A percentile compares a stretch with the other conserved stretches of the same genome.
Evolutionary conservation across 2,329 filamentous ascomycete species (phyloP).

Genomic region (Monosporascus sp.): DNA sequence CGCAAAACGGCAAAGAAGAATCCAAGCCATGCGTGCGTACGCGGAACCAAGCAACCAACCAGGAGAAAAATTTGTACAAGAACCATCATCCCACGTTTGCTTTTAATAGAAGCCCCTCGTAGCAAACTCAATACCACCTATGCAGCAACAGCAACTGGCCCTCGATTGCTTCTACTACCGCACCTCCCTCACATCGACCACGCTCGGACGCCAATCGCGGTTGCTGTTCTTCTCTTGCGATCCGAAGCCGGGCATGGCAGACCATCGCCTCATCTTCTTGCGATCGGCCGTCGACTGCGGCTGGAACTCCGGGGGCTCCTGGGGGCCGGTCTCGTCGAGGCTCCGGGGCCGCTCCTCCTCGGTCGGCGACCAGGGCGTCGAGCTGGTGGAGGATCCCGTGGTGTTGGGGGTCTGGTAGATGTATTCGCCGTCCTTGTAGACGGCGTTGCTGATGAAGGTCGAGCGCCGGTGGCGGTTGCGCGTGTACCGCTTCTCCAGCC

Average conservation of each 20-base stretch:
- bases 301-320: slow-evolving; percentile 17
- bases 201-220: slow-evolving; percentile 35
- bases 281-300: slow-evolving; percentile 29
- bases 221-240: slow-evolving; percentile 26
- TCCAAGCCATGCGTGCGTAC: too few species aligned
- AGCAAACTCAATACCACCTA: too few species aligned
- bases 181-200: slow-evolving; percentile 13
- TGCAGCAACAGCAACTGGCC: not conserved
- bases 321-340: slow-evolving; percentile 21
- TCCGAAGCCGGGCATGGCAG: slow-evolving; percentile 51
- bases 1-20: too few species aligned
- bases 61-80: too few species aligned
- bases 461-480: slow-evolving; percentile 79
- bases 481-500: slow-evolving; percentile 92
- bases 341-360: slow-evolving; percentile 16
- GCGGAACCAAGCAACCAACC: too few species aligned
- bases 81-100: too few species aligned
- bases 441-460: slow-evolving; percentile 81
- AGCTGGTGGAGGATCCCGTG: slow-evolving; percentile 45
- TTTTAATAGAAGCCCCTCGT: too few species aligned
- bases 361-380: slow-evolving; percentile 14
- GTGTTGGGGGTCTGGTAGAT: slow-evolving; percentile 65
- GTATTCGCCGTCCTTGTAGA: slow-evolving; percentile 95
- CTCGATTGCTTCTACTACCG: slow-evolving; percentile 2
- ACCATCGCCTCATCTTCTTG: slow-evolving; percentile 50